Conservation (phyloP, 805 yeast genomes). For the Hanseniaspora guilliermondii region DNA sequence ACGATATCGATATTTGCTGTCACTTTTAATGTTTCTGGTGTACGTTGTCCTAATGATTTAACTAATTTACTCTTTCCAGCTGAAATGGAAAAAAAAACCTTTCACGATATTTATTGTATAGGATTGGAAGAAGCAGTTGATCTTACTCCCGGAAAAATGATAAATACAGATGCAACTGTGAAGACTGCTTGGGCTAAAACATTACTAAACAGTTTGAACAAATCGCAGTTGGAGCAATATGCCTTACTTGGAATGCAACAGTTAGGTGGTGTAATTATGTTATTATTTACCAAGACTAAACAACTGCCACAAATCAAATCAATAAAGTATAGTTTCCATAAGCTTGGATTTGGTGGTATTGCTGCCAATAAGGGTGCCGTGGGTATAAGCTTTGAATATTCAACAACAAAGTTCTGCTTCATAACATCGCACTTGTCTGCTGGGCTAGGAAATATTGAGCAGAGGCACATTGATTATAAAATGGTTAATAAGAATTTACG, state of each 20-base stretch:
- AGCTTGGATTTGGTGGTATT: slow-evolving; percentile 90
- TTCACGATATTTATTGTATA: slow-evolving; percentile 55
- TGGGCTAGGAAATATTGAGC: slow-evolving; percentile 67
- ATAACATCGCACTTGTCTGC: slow-evolving; percentile 88
- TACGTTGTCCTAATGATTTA: slow-evolving; percentile 43
- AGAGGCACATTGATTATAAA: slow-evolving; percentile 77
- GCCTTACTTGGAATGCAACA: slow-evolving; percentile 61
- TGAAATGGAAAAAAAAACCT: slow-evolving; percentile 24
- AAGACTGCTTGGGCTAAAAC: slow-evolving; percentile 55
- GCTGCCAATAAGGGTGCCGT: slow-evolving; percentile 74
- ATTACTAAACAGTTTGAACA: slow-evolving; percentile 37
- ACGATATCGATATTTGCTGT: slow-evolving; percentile 64
- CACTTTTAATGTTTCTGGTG: slow-evolving; percentile 79
- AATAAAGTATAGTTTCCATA: slow-evolving; percentile 62
- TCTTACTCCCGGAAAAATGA: slow-evolving; percentile 68
- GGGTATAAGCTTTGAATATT: slow-evolving; percentile 52
- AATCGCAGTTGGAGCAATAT: slow-evolving; percentile 31
- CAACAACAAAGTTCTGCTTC: slow-evolving; percentile 62
- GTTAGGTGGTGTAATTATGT: slow-evolving; percentile 68
- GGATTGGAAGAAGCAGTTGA: slow-evolving; percentile 89
- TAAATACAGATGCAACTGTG: slow-evolving; percentile 57
- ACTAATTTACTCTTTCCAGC: slow-evolving; percentile 67
- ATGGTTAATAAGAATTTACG: slow-evolving; percentile 58
- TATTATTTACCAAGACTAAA: slow-evolving; percentile 51
- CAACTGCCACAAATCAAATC: slow-evolving; percentile 42